Conservation (phyloP, 1,139 yeast genomes). For the Debaryomyces subglobosus region DNA sequence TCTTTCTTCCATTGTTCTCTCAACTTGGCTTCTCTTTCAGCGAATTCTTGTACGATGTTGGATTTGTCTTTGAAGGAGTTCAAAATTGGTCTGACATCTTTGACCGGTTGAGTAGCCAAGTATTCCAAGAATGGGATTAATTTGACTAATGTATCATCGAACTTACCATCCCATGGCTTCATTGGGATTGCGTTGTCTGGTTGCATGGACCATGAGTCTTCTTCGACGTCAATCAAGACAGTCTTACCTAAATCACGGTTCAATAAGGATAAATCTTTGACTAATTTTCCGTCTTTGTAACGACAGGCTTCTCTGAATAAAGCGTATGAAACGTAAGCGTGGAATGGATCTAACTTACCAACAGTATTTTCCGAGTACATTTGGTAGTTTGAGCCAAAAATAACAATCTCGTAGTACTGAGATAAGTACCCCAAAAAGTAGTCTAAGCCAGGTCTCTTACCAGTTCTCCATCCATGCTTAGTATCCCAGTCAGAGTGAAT, state of each 20-base stretch:
- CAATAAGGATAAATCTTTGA: constrained; percentile 82
- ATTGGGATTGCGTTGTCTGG: constrained; percentile 90
- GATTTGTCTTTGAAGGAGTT: constrained; percentile 66
- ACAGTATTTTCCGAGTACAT: constrained; percentile 85
- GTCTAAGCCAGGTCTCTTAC: constrained; percentile 97
- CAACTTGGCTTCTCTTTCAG: constrained; percentile 71
- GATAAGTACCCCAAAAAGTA: constrained; percentile 93
- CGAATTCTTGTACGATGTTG: constrained; percentile 72
- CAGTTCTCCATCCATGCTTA: constrained; percentile 96
- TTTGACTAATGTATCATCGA: constrained; percentile 76
- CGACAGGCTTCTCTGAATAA: constrained; percentile 90
- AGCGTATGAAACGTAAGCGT: constrained; percentile 85
- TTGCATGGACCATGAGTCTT: constrained; percentile 75
- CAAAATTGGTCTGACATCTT: constrained; percentile 89
- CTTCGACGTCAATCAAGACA: constrained; percentile 76
- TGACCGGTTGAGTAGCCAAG: constrained; percentile 86
- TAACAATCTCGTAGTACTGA: constrained; percentile 92
- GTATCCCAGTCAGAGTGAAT: constrained; percentile 93
- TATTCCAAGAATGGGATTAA: constrained; percentile 93
- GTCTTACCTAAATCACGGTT: constrained; percentile 89
- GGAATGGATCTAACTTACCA: constrained; percentile 88
- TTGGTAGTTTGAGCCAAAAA: constrained; percentile 84
- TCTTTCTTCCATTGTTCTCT: constrained; percentile 70
- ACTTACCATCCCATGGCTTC: constrained; percentile 82
- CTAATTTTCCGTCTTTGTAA: constrained; percentile 83